Evolutionary conservation across 345 rosid species (phyloP).

Genomic region (Gossypium australe): DNA sequence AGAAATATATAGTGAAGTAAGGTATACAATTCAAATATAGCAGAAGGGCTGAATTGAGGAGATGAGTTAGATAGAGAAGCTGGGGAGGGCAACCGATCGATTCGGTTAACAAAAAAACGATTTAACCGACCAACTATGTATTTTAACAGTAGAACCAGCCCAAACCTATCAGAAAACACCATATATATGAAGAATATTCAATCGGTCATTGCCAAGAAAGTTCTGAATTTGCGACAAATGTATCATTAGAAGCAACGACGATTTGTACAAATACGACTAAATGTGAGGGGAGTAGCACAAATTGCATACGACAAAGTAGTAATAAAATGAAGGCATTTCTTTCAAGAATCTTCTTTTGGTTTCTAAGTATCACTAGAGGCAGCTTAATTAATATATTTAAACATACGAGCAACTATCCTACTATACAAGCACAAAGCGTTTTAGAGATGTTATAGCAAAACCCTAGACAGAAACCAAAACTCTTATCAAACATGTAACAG

Average conservation of each 20-base stretch:
- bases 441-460: constrained; percentile 8
- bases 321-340: background rate
- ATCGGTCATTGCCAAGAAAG: background rate
- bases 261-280: background rate
- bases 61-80: constrained; percentile 4
- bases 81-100: constrained; percentile 6
- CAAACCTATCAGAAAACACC: background rate
- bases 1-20: constrained; percentile 8
- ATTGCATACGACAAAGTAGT: background rate
- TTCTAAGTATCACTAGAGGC: constrained; percentile 4
- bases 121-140: too few species aligned
- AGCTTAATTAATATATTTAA: background rate
- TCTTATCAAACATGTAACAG: background rate
- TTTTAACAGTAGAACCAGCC: background rate
- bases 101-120: background rate
- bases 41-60: constrained; percentile 13
- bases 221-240: constrained; percentile 1
- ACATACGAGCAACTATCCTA: background rate
- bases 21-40: background rate
- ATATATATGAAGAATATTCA: background rate
- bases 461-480: background rate
- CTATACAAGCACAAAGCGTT: background rate
- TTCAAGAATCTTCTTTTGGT: constrained; percentile 13
- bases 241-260: constrained; percentile 7
- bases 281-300: background rate